Evolutionary conservation across 2,329 filamentous ascomycete species (phyloP), one percentile per base, ranked within the genome.

Genomic region (Epichloe typhina): DNA sequence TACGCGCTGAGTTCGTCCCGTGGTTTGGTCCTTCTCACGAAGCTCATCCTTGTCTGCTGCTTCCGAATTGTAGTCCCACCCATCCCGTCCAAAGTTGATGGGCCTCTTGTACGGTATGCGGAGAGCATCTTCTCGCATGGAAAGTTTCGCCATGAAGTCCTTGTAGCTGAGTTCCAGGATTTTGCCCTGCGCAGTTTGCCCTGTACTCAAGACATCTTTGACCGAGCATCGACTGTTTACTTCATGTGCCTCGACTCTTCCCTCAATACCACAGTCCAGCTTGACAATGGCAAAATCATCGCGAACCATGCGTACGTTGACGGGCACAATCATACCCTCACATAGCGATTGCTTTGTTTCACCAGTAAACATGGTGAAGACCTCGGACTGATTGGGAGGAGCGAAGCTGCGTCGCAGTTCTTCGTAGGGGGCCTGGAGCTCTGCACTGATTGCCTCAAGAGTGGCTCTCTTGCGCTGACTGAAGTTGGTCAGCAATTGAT

Each of bases 311-410:
- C 89, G 86, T 57, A 97, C 84, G 49, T 86, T 86, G 55, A 95
- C 86, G 0, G 93, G 85, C 5, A 98, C 79, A 56, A 96, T 87
- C 90, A 97, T 97, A 58, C 86, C 87, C 61, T 91, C 86, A 49
- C 80, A 80, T 9, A 98, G 72, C 0, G 88, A 87, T 1, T 93
- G 84, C 53, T 79, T 76, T 0, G 88, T 97, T 68, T 98, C 93
- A 52, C 91, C 93, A 3, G 93, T 97, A 50, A 97, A 82, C 84
- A 96, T 96, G 39, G 89, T 93, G 67, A 97, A 98, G 53, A 95
- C 80, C 58, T 95, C 88, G 21, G 90, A 83, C 0, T 82, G 75
- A 26, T 72, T 73, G 40, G 95, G 72, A 47, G 77, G 69, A 43
- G 79, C 76, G 63, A 94, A 96, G 56, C 83, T 82, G 59, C 87